Evolutionary conservation across 805 yeast species (phyloP), one percentile per base, ranked within the genome.

Genomic region (Starmerella kuoi): DNA sequence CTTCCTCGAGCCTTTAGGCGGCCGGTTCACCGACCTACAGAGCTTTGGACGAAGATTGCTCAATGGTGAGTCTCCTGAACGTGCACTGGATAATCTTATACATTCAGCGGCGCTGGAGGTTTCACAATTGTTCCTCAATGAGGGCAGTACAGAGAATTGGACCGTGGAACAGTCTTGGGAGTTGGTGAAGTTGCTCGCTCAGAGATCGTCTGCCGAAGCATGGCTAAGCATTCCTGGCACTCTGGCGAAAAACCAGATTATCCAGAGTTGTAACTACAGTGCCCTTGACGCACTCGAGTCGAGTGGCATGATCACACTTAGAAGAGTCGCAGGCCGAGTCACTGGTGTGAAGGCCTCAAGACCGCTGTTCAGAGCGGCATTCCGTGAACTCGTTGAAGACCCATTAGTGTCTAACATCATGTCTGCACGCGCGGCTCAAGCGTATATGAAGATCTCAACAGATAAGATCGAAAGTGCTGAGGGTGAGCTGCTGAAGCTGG

Each of bases 11-110:
- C 93, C 94, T 11, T 62, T 91, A 22, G 98, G 98, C 18, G 98
- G 98, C 31, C 75, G 98, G 48, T 81, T 88, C 87, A 68, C 86
- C 35, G 98, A 91, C 59, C 67, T 91, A 39, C 95, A 91, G 61
- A 79, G 88, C 23, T 86, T 84, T 61, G 80, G 80, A 1, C 73
- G 97, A 57, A 79, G 97, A 39, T 73, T 91, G 15, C 77, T 77
- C 53, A 76, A 88, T 1, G 98, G 98, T 5, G 98, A 91, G 57
- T 58, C 73, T 6, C 93, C 95, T 2, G 54, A 63, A 8, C 79
- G 72, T 39, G 96, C 97, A 0, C 63, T 85, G 34, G 61, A 69
- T 2, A 87, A 84, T 50, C 82, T 91, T 79, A 72, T 85, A 4
- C 69, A 68, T 21, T 95, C 86, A 60, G 77, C 95, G 0, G 77